Base-by-base conservation (phyloP, 176 grass and related monocot species). In the Avena insularis region DNA sequence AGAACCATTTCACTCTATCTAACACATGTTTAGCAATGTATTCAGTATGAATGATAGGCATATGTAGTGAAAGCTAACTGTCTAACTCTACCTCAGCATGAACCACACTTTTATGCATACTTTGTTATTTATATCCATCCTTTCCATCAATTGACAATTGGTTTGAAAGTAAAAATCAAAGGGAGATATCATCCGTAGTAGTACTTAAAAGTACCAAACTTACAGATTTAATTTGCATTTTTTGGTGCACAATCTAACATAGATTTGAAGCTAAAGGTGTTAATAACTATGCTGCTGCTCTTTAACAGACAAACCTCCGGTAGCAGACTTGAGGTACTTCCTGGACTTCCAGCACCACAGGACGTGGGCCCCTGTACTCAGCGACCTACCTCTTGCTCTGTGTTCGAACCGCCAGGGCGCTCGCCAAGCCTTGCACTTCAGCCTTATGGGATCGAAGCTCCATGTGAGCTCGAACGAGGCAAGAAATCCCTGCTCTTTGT, bases 301-400 rank as follows among this genome's bases (percentile, higher is more conserved):
- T 60, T 54, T 5, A 36, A 84, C 87, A 96, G 97, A 96, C 85
- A 98, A 98, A 93, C 97, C 97, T 58, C 90, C 80, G 3, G 20
- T 81, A 49, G 71, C 72, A 78, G 92, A 98, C 0, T 46, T 98
- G 90, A 92, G 84, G 33, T 96, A 96, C 87, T 98, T 98, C 89
- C 77, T 96, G 43, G 97, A 98, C 74, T 98, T 98, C 91, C 94
- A 98, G 79, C 83, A 87, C 53, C 84, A 91, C 40, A 96, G 85
- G n/a, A 38, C 48, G 29, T 98, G 97, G 97, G 92, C 93, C 75
- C 96, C 97, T 0, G 74, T 86, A 29, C 92, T 89, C 87, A 84
- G 85, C 82, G 97, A 94, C 59, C 87, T 94, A 4, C 97, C 93
- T 10, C 97, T 98, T 1, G 94, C 87, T 21, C 85, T 87, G 2